Conservation (phyloP, 495 filamentous ascomycete genomes). For the Annulohypoxylon nitens region DNA sequence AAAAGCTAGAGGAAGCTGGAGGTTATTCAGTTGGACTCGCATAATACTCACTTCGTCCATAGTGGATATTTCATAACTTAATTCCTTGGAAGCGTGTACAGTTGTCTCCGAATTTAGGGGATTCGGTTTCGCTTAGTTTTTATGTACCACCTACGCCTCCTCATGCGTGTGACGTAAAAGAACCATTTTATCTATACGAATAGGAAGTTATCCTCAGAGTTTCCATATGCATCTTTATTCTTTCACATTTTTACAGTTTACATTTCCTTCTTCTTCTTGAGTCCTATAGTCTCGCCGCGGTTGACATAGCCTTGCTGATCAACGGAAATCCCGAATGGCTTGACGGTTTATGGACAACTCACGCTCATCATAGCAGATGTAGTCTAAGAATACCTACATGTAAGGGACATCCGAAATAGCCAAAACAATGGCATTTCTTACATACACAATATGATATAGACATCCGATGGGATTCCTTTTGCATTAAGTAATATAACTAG, state of each 20-base stretch:
- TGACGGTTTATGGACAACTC: background rate
- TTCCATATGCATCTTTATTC: too few species aligned
- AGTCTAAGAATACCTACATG: background rate
- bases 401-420: background rate
- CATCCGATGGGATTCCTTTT: background rate
- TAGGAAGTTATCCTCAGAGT: background rate
- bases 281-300: background rate
- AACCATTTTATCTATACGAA: background rate
- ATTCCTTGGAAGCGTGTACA: background rate
- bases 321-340: background rate
- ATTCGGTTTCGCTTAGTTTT: background rate
- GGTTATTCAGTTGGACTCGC: background rate
- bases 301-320: background rate
- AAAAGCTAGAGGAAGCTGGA: background rate
- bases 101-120: background rate
- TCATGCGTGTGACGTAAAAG: background rate
- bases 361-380: background rate
- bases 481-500: slow-evolving; percentile 5
- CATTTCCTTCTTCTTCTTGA: background rate
- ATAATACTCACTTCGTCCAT: background rate
- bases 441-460: background rate
- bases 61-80: background rate
- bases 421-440: background rate
- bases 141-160: background rate
- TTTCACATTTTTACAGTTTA: too few species aligned